Evolutionary conservation across 73 alveolate species (phyloP).

Genomic region (Urostyla sp.): DNA sequence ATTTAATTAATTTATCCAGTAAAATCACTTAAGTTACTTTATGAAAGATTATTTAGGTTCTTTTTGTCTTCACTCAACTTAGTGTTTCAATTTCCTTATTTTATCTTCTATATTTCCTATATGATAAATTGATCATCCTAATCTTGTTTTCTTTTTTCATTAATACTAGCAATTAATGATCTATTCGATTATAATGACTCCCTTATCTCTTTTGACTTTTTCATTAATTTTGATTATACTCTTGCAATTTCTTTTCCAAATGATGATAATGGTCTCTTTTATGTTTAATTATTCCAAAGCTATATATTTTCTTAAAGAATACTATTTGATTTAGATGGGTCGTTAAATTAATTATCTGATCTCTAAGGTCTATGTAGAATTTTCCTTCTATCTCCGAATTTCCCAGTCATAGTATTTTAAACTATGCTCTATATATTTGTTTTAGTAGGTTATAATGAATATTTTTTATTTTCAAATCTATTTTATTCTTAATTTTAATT

Average conservation of each 20-base stretch:
- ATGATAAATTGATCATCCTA: constrained; percentile 35
- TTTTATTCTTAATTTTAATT: constrained; percentile 37
- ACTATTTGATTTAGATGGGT: background rate
- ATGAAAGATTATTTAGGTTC: background rate
- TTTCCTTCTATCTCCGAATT: background rate
- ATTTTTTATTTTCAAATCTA: background rate
- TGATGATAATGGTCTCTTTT: constrained; percentile 25
- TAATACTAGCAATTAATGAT: constrained; percentile 25
- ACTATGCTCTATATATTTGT: background rate
- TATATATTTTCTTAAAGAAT: no score
- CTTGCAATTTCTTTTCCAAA: constrained; percentile 36
- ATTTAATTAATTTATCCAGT: background rate
- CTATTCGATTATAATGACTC: constrained; percentile 17
- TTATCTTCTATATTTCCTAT: constrained; percentile 13
- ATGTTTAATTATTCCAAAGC: no score
- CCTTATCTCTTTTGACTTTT: constrained; percentile 25
- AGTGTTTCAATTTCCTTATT: background rate
- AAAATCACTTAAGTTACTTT: background rate
- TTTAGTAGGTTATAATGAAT: background rate
- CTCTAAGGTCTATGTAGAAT: background rate
- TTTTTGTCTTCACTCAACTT: background rate
- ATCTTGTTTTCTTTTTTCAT: constrained; percentile 11
- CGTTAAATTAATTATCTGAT: background rate
- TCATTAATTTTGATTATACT: constrained; percentile 28
- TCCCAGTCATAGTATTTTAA: background rate